A percentile compares a stretch with the other conserved stretches of the same genome.
Evolutionary conservation across 352 stramenopile genomes (phyloP).

Genomic region (Pythium periplocum): DNA sequence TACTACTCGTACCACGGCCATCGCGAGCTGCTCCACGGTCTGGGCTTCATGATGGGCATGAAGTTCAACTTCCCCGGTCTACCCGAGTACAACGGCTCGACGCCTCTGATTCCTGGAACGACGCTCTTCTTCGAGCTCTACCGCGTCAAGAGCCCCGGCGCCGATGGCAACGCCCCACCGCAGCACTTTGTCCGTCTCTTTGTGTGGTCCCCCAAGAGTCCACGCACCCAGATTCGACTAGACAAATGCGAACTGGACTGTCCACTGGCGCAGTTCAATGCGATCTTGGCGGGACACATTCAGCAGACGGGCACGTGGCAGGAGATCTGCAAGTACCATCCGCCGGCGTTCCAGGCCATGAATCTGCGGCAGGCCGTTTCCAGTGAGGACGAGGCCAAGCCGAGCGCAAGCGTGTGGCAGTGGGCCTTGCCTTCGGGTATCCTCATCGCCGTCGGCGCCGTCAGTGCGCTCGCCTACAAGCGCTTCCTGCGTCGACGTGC

Average conservation of each 20-base stretch:
- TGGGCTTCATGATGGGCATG: conserved; percentile 78
- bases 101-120: conserved; percentile 55
- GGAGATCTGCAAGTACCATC: conserved; percentile 68
- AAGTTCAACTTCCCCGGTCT: conserved; percentile 69
- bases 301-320: conserved; percentile 58
- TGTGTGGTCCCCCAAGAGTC: conserved; percentile 60
- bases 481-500: conserved; percentile 33
- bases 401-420: conserved; percentile 22
- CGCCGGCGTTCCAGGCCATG: conserved; percentile 2
- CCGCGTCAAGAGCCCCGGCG: conserved; percentile 17
- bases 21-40: conserved; percentile 69
- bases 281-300: conserved; percentile 52
- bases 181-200: conserved; percentile 59
- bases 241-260: conserved; percentile 54
- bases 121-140: conserved; percentile 78
- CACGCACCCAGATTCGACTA: conserved; percentile 48
- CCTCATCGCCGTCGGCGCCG: conserved; percentile 30
- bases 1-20: conserved; percentile 80
- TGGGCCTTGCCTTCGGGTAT: conserved; percentile 27
- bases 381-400: neutral
- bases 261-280: conserved; percentile 45
- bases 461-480: conserved; percentile 37
- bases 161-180: conserved; percentile 11
- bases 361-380: neutral
- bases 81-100: conserved; percentile 60